These are phyloP conservation scores for Suillus brevipes DNA, from an alignment of 768 basidiomycete genomes.

Conservation along the genomic window DNA sequence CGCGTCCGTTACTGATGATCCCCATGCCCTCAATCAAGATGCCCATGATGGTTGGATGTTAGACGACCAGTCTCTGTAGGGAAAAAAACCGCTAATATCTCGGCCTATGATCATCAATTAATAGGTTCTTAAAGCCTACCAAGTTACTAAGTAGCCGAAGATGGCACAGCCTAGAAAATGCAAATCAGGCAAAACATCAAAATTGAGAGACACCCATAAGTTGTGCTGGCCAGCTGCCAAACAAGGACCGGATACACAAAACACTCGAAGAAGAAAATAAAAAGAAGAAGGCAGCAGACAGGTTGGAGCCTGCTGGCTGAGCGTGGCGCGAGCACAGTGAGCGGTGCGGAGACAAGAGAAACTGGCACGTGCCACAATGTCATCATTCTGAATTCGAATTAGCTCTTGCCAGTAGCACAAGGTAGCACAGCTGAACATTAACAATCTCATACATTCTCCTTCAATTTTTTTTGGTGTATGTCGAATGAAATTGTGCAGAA, in stretches of 20 bases:
- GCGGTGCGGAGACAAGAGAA: too few species aligned
- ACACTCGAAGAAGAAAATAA: neutral
- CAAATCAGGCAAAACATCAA: neutral
- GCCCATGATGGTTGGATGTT: neutral
- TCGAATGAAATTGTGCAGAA: too few species aligned
- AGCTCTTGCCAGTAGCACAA: neutral
- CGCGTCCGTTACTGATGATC: neutral
- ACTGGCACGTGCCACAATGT: neutral
- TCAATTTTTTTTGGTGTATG: too few species aligned
- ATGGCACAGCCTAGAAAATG: neutral
- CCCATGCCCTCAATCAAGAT: neutral
- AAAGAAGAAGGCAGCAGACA: neutral
- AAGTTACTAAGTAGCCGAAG: neutral
- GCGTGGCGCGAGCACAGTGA: neutral
- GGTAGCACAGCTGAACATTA: too few species aligned
- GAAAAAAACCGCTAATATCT: neutral
- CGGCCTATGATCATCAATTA: neutral
- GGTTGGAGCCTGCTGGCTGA: neutral
- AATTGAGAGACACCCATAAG: neutral
- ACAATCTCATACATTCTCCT: too few species aligned
- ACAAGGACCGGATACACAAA: neutral
- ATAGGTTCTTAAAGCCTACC: neutral
- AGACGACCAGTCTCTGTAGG: neutral
- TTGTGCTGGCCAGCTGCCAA: neutral
- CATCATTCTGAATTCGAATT: too few species aligned